phyloP scores from a whole-genome alignment of 2,329 filamentous ascomycete genomes.

The Alternaria novae-zelandiae region DNA sequence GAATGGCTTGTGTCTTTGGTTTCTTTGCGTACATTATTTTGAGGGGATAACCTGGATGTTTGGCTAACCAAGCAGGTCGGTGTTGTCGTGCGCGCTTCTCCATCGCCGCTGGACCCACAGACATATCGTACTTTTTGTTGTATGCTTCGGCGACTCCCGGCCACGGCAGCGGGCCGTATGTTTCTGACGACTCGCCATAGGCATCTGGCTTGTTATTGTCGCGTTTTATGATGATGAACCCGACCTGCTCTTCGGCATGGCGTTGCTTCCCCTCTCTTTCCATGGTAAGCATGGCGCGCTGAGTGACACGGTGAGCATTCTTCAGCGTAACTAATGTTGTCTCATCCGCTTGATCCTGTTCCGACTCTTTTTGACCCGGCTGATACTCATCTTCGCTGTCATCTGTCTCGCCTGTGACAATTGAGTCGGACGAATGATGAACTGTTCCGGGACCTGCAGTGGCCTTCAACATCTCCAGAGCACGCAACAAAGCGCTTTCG shows the following conservation, averaged over 20 bases:
- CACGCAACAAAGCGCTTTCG: background rate
- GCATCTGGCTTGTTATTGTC: conserved; percentile 19
- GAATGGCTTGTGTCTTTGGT: background rate
- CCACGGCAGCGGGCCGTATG: conserved; percentile 7
- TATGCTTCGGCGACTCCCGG: conserved; percentile 11
- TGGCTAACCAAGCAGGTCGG: conserved; percentile 4
- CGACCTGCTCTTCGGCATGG: conserved; percentile 9
- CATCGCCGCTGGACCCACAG: conserved; percentile 9
- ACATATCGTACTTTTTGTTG: conserved; percentile 9
- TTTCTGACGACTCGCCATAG: conserved; percentile 13
- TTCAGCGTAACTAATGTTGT: too few relatives aligned
- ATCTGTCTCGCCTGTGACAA: background rate
- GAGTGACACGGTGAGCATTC: background rate
- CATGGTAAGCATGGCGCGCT: background rate
- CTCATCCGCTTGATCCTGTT: background rate
- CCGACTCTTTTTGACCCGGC: background rate
- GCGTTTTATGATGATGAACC: conserved; percentile 18
- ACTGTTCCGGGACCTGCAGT: background rate
- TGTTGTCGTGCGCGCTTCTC: conserved; percentile 18
- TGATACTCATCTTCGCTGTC: background rate
- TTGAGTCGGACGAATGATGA: background rate
- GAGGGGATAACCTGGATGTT: conserved; percentile 8
- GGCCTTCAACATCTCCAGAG: background rate
- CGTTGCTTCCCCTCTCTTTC: background rate
- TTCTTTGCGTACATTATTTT: conserved; percentile 14